These are phyloP conservation scores for Eimeria tenella DNA, from an alignment of 169 alveolate species.

Conservation along the genomic window DNA sequence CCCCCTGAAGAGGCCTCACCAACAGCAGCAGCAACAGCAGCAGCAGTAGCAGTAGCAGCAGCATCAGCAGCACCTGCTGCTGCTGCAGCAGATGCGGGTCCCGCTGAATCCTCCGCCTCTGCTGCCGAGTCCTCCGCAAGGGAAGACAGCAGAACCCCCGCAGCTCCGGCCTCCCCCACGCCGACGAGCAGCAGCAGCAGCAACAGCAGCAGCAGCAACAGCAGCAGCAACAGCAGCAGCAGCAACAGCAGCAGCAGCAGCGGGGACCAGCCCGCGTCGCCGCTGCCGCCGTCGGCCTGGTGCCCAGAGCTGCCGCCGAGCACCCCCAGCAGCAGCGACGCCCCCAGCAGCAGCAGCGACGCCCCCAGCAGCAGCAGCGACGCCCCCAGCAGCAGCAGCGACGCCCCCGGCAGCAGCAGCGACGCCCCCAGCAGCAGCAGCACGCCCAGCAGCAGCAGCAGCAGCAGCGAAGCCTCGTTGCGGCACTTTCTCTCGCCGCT, in stretches of 20 bases:
- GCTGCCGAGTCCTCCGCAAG: too few species aligned
- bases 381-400: background rate
- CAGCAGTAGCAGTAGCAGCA: background rate
- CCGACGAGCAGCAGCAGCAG: background rate
- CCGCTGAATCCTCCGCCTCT: too few species aligned
- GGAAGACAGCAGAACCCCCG: background rate
- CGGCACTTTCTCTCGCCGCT: constrained; percentile 82
- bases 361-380: background rate
- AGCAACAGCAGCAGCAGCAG: background rate
- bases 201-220: background rate
- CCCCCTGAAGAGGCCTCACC: background rate
- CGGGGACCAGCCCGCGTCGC: background rate
- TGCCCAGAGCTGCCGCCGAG: too few species aligned
- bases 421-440: background rate
- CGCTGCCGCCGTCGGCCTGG: too few species aligned
- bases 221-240: background rate
- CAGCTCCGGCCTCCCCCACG: background rate
- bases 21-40: background rate
- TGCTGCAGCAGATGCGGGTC: background rate
- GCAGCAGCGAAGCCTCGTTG: constrained; percentile 1
- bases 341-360: background rate
- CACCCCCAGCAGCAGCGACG: background rate
- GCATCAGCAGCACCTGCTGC: background rate
- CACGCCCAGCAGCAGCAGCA: background rate
- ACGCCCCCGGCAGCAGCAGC: background rate